phyloP scores from a whole-genome alignment of 805 yeast genomes.

The Barnettozyma vustinii region DNA sequence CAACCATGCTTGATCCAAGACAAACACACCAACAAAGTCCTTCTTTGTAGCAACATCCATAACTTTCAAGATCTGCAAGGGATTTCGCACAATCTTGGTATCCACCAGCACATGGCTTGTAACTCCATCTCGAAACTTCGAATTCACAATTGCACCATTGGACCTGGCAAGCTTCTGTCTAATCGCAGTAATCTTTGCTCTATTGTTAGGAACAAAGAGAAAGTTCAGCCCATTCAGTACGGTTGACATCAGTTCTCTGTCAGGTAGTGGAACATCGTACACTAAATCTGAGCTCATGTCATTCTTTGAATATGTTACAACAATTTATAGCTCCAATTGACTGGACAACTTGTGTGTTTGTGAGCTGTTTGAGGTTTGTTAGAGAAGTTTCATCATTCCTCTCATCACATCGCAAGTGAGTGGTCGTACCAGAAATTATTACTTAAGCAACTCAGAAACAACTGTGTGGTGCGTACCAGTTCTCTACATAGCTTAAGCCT shows the following conservation, averaged over 20 bases:
- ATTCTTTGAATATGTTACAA: background rate
- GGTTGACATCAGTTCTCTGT: constrained; percentile 8
- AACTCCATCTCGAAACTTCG: background rate
- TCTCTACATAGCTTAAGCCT: background rate
- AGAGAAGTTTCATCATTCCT: background rate
- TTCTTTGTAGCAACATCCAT: constrained; percentile 4
- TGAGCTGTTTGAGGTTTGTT: background rate
- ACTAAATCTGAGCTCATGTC: constrained; percentile 9
- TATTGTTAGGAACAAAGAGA: constrained; percentile 20
- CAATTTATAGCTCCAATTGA: background rate
- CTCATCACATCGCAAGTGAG: background rate
- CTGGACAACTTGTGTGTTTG: background rate
- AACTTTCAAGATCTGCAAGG: constrained; percentile 8
- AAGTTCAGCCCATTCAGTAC: constrained; percentile 17
- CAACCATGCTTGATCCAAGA: constrained; percentile 21
- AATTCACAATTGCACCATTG: constrained; percentile 16
- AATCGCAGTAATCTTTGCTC: constrained; percentile 13
- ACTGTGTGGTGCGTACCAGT: background rate
- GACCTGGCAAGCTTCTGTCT: constrained; percentile 16
- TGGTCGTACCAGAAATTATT: background rate
- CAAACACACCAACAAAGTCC: background rate
- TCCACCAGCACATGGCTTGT: constrained; percentile 22
- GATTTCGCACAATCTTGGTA: constrained; percentile 7
- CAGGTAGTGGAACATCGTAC: constrained; percentile 4
- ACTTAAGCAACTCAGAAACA: background rate